Evolutionary conservation across 1,139 yeast species (phyloP).

Genomic region (Blastobotrys apis): DNA sequence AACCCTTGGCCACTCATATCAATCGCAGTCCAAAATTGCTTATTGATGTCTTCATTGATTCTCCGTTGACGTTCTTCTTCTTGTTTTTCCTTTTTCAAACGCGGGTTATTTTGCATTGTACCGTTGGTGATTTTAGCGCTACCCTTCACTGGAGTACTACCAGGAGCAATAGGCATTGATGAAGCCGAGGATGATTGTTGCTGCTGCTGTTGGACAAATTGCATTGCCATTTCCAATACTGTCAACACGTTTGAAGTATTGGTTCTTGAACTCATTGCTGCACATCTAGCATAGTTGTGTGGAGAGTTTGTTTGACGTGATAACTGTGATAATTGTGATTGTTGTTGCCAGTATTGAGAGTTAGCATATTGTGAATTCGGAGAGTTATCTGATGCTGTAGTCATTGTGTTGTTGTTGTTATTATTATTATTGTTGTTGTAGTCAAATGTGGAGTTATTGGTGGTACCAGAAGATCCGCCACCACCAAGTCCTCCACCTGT

Average conservation of each 20-base stretch:
- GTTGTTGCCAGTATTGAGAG: conserved; percentile 81
- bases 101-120: conserved; percentile 25
- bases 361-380: conserved; percentile 23
- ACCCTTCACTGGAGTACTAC: conserved; percentile 31
- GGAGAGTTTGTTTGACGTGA: conserved; percentile 72
- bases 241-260: conserved; percentile 25
- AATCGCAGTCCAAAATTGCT: conserved; percentile 90
- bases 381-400: conserved; percentile 1
- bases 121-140: conserved; percentile 34
- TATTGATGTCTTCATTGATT: conserved; percentile 63
- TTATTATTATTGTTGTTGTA: conserved; percentile 1
- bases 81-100: conserved; percentile 57
- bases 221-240: conserved; percentile 36
- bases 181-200: conserved; percentile 17
- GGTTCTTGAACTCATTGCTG: conserved; percentile 65
- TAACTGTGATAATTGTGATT: conserved; percentile 69
- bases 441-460: not conserved
- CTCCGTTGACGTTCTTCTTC: conserved; percentile 74
- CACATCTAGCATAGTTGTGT: conserved; percentile 88
- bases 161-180: conserved; percentile 20
- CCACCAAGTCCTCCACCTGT: conserved; percentile 3
- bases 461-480: not conserved
- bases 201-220: conserved; percentile 33
- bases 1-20: conserved; percentile 91
- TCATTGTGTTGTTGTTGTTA: not conserved